Evolutionary conservation across 108 stramenopile species (phyloP).

Genomic region (Pelagomonas calceolata): DNA sequence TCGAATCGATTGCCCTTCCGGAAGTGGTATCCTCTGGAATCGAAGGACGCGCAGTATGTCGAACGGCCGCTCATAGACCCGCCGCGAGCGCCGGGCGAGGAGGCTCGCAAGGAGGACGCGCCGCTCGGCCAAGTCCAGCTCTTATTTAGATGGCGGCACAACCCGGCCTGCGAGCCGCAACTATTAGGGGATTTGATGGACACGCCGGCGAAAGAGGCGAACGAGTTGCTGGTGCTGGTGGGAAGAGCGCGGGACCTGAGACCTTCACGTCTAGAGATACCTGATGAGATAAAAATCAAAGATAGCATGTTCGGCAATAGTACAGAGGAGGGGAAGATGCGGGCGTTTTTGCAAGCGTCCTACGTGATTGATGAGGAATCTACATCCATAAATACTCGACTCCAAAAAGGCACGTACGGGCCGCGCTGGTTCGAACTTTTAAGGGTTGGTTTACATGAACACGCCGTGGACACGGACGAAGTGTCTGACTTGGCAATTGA

Average conservation of each 20-base stretch:
- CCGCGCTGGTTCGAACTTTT: background rate
- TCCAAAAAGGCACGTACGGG: too few relatives aligned
- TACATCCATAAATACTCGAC: too few relatives aligned
- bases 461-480: background rate
- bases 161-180: background rate
- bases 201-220: background rate
- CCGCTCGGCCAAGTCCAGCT: background rate
- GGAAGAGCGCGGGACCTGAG: background rate
- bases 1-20: background rate
- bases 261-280: too few relatives aligned
- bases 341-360: too few relatives aligned
- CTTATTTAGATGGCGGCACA: background rate
- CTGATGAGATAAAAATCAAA: too few relatives aligned
- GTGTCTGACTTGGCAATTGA: too few relatives aligned
- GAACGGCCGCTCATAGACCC: too few relatives aligned
- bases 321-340: too few relatives aligned
- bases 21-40: background rate
- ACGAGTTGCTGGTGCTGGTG: background rate
- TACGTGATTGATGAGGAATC: too few relatives aligned
- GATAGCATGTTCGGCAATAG: too few relatives aligned
- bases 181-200: background rate
- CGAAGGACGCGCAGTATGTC: background rate
- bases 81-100: too few relatives aligned
- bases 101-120: too few relatives aligned
- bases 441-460: background rate